Evolutionary conservation across 768 basidiomycete species (phyloP), one percentile per base, ranked within the genome.

Genomic region (Podaxis rugospora): DNA sequence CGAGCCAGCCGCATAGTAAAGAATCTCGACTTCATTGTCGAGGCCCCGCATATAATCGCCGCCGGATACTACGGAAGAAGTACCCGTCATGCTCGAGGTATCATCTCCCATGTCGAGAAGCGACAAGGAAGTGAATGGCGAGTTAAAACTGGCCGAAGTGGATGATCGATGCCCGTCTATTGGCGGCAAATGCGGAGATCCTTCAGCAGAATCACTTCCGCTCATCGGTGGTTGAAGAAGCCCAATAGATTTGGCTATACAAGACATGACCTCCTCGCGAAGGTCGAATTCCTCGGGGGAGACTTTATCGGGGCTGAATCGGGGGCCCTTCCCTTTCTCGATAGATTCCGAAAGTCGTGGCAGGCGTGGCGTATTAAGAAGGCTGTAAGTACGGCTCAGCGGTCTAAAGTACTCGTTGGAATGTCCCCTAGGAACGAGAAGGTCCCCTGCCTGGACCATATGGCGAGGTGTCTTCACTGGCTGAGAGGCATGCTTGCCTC

Each of bases 241-340:
- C 3, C 97, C 97, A 61, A 99, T 98, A 1, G 94, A 96, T 71
- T 96, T 95, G 1, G 96, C 95, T 62, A 99, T 95, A 71, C 93
- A 96, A 0, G 91, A 90, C 93, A 98, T 95, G 35, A 99, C 95
- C 66, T 93, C 95, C 66, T 95, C 93, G 37, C 93, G 85, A n/a
- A 98, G 83, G 71, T 98, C 93, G 66, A 98, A 95, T 21, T 95
- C 93, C 25, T 88, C 89, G 6, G 75, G 76, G 35, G 79, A 44
- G 65, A 63, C 36, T 62, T 28, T 37, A 58, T 42, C 46, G 63
- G 61, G 35, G 68, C 68, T 27, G 62, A 63, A 35, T 58, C 62
- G 37, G 60, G 64, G 21, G 64, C 58, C 66, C 50, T 68, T 67
- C 32, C 70, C 67, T 7, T 65, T 62, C 51, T 75, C 68, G 27